phyloP scores from a whole-genome alignment of 768 basidiomycete genomes.

The Lactarius evosmus region DNA sequence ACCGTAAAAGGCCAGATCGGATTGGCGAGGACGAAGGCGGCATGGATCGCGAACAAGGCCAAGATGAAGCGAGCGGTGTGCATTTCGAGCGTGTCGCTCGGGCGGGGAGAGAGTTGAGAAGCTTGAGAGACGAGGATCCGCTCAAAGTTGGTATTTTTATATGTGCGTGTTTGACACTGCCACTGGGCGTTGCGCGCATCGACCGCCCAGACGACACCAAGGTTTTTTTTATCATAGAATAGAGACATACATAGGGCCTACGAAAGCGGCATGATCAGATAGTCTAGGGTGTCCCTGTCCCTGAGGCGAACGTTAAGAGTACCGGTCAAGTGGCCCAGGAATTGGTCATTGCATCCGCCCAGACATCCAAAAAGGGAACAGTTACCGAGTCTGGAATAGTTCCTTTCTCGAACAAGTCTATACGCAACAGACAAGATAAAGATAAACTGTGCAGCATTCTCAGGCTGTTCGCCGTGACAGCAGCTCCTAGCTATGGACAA shows the following conservation, averaged over 20 bases:
- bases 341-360: too few relatives aligned
- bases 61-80: neutral
- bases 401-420: neutral
- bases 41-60: slow-evolving; percentile 1
- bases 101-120: neutral
- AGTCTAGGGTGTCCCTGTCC: neutral
- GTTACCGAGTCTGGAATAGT: neutral
- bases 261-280: too few relatives aligned
- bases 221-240: neutral
- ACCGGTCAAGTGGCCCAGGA: too few relatives aligned
- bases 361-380: neutral
- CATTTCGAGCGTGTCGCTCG: neutral
- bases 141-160: neutral
- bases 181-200: neutral
- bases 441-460: too few relatives aligned
- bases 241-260: neutral
- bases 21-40: neutral
- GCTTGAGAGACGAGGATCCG: neutral
- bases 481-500: too few relatives aligned
- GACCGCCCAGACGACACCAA: neutral
- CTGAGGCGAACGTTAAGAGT: neutral
- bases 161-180: neutral
- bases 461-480: neutral
- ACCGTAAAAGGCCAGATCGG: neutral
- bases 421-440: neutral